Conservation (phyloP, 768 basidiomycete species). For the Auricularia cornea region DNA sequence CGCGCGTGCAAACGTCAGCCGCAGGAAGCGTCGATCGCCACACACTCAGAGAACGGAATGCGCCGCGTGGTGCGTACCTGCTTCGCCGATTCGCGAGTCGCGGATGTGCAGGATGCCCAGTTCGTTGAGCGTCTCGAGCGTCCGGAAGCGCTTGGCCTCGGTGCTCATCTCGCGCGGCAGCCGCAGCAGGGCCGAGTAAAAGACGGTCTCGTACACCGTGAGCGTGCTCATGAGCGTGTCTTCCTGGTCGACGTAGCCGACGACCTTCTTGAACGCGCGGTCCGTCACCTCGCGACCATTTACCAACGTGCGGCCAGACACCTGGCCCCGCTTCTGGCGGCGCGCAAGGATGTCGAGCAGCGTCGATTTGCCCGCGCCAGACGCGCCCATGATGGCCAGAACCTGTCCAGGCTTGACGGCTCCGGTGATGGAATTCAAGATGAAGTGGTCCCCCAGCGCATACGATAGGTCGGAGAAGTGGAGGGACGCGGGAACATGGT, state of each 20-base stretch:
- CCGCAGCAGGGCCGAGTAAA: slow-evolving; percentile 86
- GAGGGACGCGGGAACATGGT: slow-evolving; percentile 90
- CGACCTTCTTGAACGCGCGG: slow-evolving; percentile 71
- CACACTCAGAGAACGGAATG: background rate
- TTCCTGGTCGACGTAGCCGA: slow-evolving; percentile 97
- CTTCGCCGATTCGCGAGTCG: slow-evolving; percentile 82
- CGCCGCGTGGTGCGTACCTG: slow-evolving; percentile 40
- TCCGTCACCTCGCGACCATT: slow-evolving; percentile 76
- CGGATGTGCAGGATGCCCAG: slow-evolving; percentile 87
- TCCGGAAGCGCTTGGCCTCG: slow-evolving; percentile 91
- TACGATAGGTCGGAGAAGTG: slow-evolving; percentile 86
- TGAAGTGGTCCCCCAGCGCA: slow-evolving; percentile 51
- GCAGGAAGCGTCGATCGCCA: background rate
- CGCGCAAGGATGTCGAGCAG: slow-evolving; percentile 93
- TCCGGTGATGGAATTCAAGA: slow-evolving; percentile 78
- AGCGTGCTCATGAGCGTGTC: slow-evolving; percentile 95
- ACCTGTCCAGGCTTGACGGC: slow-evolving; percentile 82
- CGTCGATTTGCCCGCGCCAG: slow-evolving; percentile 94
- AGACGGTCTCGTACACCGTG: slow-evolving; percentile 95
- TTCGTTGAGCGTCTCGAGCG: slow-evolving; percentile 93
- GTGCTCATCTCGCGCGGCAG: slow-evolving; percentile 92
- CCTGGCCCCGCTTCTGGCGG: slow-evolving; percentile 74
- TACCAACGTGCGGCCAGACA: slow-evolving; percentile 67
- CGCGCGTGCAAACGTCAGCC: slow-evolving; percentile 1
- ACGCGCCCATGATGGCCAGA: slow-evolving; percentile 95